Percentiles rank a stretch among this genome's conserved stretches.
Conservation (phyloP, 2,329 filamentous ascomycete species). For the Fusarium abutilonis region DNA sequence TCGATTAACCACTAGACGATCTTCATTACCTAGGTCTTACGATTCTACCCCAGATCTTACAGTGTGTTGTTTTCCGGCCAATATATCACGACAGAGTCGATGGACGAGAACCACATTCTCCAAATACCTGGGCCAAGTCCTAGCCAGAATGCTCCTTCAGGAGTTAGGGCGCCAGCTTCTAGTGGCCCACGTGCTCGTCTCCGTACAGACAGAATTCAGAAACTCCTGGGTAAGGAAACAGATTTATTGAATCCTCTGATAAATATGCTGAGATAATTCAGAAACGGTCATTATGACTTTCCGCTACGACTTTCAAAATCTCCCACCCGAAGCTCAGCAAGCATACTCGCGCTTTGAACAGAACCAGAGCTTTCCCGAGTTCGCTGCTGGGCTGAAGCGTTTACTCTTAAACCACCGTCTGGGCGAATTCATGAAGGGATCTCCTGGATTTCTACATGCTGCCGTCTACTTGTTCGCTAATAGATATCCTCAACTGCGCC, state of each 20-base stretch:
- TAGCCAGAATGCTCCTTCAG: neutral
- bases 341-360: constrained; percentile 20
- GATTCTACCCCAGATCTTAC: neutral
- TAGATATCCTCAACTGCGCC: constrained; percentile 27
- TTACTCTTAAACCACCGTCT: constrained; percentile 27
- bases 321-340: constrained; percentile 28
- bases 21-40: neutral
- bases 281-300: constrained; percentile 26
- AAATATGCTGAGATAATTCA: constrained; percentile 16
- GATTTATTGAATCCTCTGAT: too few species aligned
- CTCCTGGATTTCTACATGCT: constrained; percentile 20
- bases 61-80: neutral
- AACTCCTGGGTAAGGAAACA: constrained; percentile 15
- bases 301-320: constrained; percentile 16
- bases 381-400: constrained; percentile 24
- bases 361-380: constrained; percentile 3
- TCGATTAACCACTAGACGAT: neutral
- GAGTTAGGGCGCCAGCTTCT: constrained; percentile 1
- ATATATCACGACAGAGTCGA: constrained; percentile 18
- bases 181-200: neutral
- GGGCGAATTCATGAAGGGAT: constrained; percentile 34
- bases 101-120: constrained; percentile 1
- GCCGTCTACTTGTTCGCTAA: constrained; percentile 36
- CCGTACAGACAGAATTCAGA: constrained; percentile 13
- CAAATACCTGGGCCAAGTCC: neutral